phyloP scores from a whole-genome alignment of 192 early-diverging fungal species.

The Geosiphon pyriformis region DNA sequence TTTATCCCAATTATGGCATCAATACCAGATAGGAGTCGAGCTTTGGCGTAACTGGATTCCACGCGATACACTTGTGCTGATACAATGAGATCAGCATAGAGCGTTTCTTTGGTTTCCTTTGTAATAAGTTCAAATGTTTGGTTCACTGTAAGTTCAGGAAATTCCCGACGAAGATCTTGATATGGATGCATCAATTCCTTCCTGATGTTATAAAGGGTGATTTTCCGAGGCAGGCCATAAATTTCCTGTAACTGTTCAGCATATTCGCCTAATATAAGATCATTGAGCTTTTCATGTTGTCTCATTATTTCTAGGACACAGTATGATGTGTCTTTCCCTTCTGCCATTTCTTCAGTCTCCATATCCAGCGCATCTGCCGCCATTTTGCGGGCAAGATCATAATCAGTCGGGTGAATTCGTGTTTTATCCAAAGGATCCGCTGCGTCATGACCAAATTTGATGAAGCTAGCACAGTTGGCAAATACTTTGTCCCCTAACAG shows the following conservation, averaged over 20 bases:
- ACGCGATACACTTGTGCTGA: slow-evolving; percentile 64
- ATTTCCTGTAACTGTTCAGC: slow-evolving; percentile 78
- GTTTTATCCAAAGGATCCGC: slow-evolving; percentile 88
- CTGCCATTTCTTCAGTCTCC: slow-evolving; percentile 66
- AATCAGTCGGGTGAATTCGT: slow-evolving; percentile 93
- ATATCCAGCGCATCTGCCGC: slow-evolving; percentile 92
- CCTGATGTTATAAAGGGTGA: slow-evolving; percentile 81
- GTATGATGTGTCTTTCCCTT: slow-evolving; percentile 65
- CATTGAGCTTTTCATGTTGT: slow-evolving; percentile 73
- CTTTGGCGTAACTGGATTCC: slow-evolving; percentile 70
- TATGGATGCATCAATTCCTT: slow-evolving; percentile 81
- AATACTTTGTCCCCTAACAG: slow-evolving; percentile 44
- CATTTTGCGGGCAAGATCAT: slow-evolving; percentile 94
- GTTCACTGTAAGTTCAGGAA: slow-evolving; percentile 46
- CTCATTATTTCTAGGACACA: slow-evolving; percentile 75
- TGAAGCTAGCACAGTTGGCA: slow-evolving; percentile 89
- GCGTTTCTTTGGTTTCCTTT: slow-evolving; percentile 59
- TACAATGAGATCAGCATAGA: slow-evolving; percentile 61
- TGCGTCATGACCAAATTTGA: slow-evolving; percentile 68
- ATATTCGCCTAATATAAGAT: slow-evolving; percentile 85
- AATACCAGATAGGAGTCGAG: slow-evolving; percentile 69
- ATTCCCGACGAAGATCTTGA: slow-evolving; percentile 60
- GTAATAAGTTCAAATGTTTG: slow-evolving; percentile 81
- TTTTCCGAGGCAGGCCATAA: slow-evolving; percentile 70
- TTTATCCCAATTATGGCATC: slow-evolving; percentile 79